Conservation (phyloP, 2,329 filamentous ascomycete species). For the Arthrinium phaeospermum region DNA sequence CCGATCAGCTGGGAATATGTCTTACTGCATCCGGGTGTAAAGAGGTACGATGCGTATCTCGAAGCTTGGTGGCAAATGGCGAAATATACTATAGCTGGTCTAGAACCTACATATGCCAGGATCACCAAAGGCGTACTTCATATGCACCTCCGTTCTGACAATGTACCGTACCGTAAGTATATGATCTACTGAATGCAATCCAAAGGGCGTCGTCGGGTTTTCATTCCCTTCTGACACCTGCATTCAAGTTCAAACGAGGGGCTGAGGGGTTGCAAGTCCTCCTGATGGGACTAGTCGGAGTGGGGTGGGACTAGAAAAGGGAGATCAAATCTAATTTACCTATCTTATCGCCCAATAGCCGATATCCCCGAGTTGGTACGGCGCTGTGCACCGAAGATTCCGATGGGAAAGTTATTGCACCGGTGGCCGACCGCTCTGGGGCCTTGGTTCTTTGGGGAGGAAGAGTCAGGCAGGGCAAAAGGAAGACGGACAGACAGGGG, state of each 20-base stretch:
- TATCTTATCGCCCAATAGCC: constrained; percentile 1
- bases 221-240: not conserved
- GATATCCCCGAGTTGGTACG: not conserved
- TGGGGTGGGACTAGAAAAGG: not conserved
- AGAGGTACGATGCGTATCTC: not conserved
- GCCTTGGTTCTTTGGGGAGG: not conserved
- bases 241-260: not conserved
- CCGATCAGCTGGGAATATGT: not conserved
- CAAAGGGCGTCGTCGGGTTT: constrained; percentile 4
- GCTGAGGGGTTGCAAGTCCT: not conserved
- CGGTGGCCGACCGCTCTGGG: not conserved
- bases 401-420: constrained; percentile 4
- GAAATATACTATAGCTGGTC: not conserved
- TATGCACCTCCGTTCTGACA: not conserved
- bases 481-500: not conserved
- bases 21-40: not conserved
- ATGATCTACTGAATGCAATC: constrained; percentile 6
- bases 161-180: not conserved
- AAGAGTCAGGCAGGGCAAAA: not conserved
- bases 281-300: not conserved
- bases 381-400: constrained; percentile 5
- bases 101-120: not conserved
- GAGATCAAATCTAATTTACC: constrained; percentile 11
- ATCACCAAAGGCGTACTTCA: not conserved
- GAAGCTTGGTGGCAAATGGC: not conserved